Evolutionary conservation across 192 early-diverging fungal species (phyloP), one percentile per base, ranked within the genome.

Genomic region (Podila minutissima): DNA sequence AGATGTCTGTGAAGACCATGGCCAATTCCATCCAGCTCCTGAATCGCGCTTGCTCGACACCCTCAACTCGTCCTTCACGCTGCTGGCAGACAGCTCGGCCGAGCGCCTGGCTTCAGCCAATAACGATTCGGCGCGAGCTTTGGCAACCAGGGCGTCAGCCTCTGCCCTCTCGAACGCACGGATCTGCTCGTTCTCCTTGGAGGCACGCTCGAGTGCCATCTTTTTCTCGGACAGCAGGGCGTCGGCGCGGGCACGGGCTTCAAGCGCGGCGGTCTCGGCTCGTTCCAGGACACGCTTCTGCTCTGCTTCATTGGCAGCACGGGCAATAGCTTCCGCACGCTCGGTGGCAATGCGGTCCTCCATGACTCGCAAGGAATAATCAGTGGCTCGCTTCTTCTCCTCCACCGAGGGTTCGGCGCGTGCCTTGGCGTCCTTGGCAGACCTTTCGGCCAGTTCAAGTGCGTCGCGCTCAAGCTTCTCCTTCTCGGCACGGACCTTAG

Each of bases 11-110:
- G 73, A 41, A 6, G 58, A 69, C 74, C 68, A 70, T 59, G 74
- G 74, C 74, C 74, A 75, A 37, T n/a, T 62, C 74, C 74, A 75
- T 17, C 74, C 67, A 10, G 37, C 46, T n/a, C n/a, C n/a, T 5
- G 66, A 59, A 10, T 0, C 7, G 53, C 48, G 19, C 4, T 26
- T 0, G 28, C 50, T 38, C 17, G 61, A 22, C 58, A 29, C 13
- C 13, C 11, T 9, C 26, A 59, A 62, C 32, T 62, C 61, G 0
- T 62, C 61, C 32, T 62, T 62, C 20, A 62, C n/a, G 28, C 61
- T 32, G n/a, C 26, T 19, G 10, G 28, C 35, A 3, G 48, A 20
- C 24, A 41, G 32, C 24, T 67, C 73, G 32, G 24, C 60, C 13
- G 59, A 9, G 2, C 59, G 58, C 35, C 59, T 74, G 32, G 59